A percentile compares a stretch with the other conserved stretches of the same genome.
Evolutionary conservation across 1,139 yeast genomes (phyloP).

Genomic region (Dujonia santamariae): DNA sequence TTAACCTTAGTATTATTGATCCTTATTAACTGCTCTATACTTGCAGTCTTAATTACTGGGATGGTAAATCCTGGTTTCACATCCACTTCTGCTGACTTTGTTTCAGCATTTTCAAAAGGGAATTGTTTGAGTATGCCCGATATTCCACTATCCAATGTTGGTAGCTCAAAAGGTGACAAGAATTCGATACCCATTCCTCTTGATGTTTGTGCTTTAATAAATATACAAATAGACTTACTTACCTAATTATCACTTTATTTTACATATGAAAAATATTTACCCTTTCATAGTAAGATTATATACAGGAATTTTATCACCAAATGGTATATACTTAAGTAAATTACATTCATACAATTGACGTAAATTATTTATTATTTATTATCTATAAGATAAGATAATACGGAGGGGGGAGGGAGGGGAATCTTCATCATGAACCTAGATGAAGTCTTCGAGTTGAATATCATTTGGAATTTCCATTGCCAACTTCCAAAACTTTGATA

Average conservation of each 20-base stretch:
- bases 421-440: slow-evolving; percentile 10
- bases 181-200: slow-evolving; percentile 4
- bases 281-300: too few species aligned
- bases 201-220: too few species aligned
- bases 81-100: neutral
- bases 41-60: slow-evolving; percentile 2
- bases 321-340: too few species aligned
- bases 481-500: slow-evolving; percentile 87
- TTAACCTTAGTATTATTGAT: slow-evolving; percentile 2
- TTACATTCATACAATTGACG: too few species aligned
- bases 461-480: slow-evolving; percentile 40
- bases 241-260: too few species aligned
- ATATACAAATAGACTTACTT: too few species aligned
- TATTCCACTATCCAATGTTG: neutral
- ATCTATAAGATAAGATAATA: too few species aligned
- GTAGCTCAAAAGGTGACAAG: slow-evolving; percentile 4
- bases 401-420: too few species aligned
- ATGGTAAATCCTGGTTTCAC: slow-evolving; percentile 1
- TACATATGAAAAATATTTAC: too few species aligned
- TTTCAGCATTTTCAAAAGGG: slow-evolving; percentile 2
- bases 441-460: slow-evolving; percentile 30
- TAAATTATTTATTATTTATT: too few species aligned
- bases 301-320: too few species aligned
- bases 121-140: slow-evolving; percentile 3
- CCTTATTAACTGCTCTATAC: slow-evolving; percentile 1